Conservation (phyloP, 495 filamentous ascomycete genomes). For the Letharia columbiana region DNA sequence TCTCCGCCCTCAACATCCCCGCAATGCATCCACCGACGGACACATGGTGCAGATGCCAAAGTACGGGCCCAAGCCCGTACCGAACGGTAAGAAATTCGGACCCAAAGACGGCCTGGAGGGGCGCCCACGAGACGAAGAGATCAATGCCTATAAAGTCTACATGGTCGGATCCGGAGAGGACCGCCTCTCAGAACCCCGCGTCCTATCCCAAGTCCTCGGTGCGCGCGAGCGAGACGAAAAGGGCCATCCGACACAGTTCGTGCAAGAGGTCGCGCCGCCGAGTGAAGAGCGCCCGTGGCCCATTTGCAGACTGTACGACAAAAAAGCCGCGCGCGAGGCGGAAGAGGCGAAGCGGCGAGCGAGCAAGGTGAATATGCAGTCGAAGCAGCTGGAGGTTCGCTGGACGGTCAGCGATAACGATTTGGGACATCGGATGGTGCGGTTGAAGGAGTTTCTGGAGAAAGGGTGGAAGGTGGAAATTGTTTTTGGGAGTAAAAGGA, state of each 20-base stretch:
- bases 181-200: constrained; percentile 38
- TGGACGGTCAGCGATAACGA: constrained; percentile 72
- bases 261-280: constrained; percentile 48
- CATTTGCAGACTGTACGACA: constrained; percentile 60
- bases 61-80: no score
- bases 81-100: no score
- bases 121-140: constrained; percentile 44
- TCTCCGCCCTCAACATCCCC: neutral
- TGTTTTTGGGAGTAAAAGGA: constrained; percentile 43
- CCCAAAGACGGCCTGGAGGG: neutral
- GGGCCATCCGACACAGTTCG: constrained; percentile 32
- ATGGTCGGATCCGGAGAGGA: constrained; percentile 44
- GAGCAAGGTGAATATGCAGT: constrained; percentile 21
- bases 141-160: constrained; percentile 42
- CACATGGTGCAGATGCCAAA: neutral
- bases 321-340: constrained; percentile 34
- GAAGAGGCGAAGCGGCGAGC: constrained; percentile 38
- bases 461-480: constrained; percentile 59
- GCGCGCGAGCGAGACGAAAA: constrained; percentile 37
- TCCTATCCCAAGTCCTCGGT: constrained; percentile 37
- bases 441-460: constrained; percentile 51
- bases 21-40: neutral
- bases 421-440: constrained; percentile 49
- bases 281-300: constrained; percentile 31
- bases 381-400: constrained; percentile 73